These are phyloP conservation scores for Lupinus albus DNA, from an alignment of 306 rosid genomes.

Conservation along the genomic window DNA sequence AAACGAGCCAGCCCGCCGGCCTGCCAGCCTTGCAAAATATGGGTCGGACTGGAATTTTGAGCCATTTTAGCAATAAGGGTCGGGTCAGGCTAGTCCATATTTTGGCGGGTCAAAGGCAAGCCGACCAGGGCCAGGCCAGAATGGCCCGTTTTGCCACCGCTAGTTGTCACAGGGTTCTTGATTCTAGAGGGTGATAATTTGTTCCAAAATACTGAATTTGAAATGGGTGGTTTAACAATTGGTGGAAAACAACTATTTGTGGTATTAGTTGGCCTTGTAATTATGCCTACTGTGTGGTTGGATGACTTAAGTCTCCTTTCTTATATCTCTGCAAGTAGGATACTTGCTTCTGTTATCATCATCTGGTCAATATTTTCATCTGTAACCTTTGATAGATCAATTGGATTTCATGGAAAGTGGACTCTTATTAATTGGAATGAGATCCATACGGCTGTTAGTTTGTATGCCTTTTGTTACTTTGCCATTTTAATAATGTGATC, in stretches of 20 bases:
- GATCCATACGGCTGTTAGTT: conserved; percentile 67
- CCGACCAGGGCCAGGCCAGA: no score
- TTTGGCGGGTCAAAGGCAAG: no score
- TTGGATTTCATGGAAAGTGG: conserved; percentile 62
- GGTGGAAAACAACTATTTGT: conserved; percentile 58
- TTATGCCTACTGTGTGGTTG: conserved; percentile 79
- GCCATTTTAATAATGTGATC: no score
- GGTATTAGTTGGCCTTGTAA: conserved; percentile 54
- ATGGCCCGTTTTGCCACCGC: no score
- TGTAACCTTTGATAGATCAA: conserved; percentile 55
- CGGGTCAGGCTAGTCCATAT: no score
- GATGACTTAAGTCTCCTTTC: conserved; percentile 73
- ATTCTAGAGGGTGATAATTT: conserved; percentile 85
- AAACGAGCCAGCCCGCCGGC: no score
- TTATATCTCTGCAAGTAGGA: conserved; percentile 83
- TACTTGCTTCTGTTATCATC: conserved; percentile 69
- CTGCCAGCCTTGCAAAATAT: no score
- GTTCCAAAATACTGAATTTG: conserved; percentile 46
- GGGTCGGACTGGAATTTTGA: no score
- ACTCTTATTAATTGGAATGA: conserved; percentile 59
- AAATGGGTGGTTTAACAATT: conserved; percentile 49
- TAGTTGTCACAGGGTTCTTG: conserved; percentile 74
- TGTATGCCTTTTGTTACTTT: conserved; percentile 80
- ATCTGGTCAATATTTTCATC: conserved; percentile 65
- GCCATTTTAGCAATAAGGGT: no score